phyloP scores from a whole-genome alignment of 208 protist genomes.

The Leishmania aethiopica region DNA sequence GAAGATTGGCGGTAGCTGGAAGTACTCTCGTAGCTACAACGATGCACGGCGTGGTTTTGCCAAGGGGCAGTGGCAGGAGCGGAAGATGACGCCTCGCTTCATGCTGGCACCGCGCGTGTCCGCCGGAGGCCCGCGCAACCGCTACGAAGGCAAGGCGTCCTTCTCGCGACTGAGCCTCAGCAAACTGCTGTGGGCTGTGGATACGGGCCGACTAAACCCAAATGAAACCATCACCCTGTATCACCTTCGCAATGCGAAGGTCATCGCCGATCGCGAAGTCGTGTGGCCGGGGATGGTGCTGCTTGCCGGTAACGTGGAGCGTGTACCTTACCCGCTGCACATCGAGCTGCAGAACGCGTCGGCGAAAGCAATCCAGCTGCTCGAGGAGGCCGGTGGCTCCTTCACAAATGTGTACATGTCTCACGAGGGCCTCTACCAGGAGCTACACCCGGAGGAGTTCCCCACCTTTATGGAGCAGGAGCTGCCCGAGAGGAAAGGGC shows the following conservation, averaged over 20 bases:
- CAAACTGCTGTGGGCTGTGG: constrained; percentile 89
- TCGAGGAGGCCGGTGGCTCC: constrained; percentile 87
- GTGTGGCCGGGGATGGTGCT: constrained; percentile 90
- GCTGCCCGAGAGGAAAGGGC: constrained; percentile 76
- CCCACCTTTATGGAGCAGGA: constrained; percentile 84
- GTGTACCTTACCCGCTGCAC: constrained; percentile 81
- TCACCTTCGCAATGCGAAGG: constrained; percentile 71
- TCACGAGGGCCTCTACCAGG: constrained; percentile 89
- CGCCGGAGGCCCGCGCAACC: constrained; percentile 74
- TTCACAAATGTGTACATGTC: constrained; percentile 92
- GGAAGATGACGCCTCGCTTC: constrained; percentile 91
- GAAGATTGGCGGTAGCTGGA: constrained; percentile 91
- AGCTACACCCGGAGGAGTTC: constrained; percentile 88
- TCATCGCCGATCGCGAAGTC: constrained; percentile 77
- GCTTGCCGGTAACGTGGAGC: constrained; percentile 61
- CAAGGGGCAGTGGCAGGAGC: constrained; percentile 89
- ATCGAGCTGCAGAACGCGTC: constrained; percentile 92
- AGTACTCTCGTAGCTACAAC: constrained; percentile 86
- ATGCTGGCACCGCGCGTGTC: constrained; percentile 91
- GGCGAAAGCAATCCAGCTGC: constrained; percentile 72
- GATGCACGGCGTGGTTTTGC: constrained; percentile 75
- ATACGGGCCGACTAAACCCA: constrained; percentile 84
- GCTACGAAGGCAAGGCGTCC: constrained; percentile 85
- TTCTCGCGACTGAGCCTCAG: constrained; percentile 71
- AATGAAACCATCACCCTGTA: constrained; percentile 92